Base-by-base conservation (phyloP, 352 stramenopile genomes). In the Phytophthora multivora region DNA sequence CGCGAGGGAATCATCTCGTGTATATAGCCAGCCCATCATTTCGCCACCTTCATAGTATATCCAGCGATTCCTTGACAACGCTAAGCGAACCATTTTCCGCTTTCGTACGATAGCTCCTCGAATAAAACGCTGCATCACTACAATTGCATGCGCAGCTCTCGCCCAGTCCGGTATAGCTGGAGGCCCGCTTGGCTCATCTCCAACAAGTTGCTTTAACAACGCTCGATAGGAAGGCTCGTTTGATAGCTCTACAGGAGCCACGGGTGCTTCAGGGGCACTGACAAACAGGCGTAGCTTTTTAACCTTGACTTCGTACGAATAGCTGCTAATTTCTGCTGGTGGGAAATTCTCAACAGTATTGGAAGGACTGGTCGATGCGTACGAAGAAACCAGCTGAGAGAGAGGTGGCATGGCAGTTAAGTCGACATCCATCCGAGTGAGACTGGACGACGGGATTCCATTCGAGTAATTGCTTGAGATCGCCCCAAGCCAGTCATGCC, bases 21-120 rank as follows among this genome's bases (percentile, higher is more conserved):
- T 89, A 59, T 89, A 96, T 26, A 96, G 57, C 88, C 88, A 96
- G 2, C 88, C 85, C 77, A 92, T 90, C 47, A 80, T 75, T 31
- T 90, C 81, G 23, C 77, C 78, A 3, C 73, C 71, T 76, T 83
- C 56, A 48, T 80, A 86, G 28, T 82, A 78, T 54, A 79, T 59
- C 74, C 74, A 94, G 10, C 78, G 75, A 61, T 73, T 82, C 54
- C 73, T 77, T 18, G 79, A 55, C 45, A 92, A 25, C 2, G 77
- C 79, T 18, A 88, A 48, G 2, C 78, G 80, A 26, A 91, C 63
- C 71, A 91, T 88, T 36, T 80, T 84, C 10, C 79, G 76, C 25
- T 77, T 81, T 12, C 86, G 79, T 23, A 91, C 80, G 21, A 90
- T 80, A 9, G 78, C 71, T n/a, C 83, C 86, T 42, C 86, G 80